A percentile compares a stretch with the other conserved stretches of the same genome.
Evolutionary conservation across 2,329 filamentous ascomycete genomes (phyloP).

Genomic region (Phyllachora maydis): DNA sequence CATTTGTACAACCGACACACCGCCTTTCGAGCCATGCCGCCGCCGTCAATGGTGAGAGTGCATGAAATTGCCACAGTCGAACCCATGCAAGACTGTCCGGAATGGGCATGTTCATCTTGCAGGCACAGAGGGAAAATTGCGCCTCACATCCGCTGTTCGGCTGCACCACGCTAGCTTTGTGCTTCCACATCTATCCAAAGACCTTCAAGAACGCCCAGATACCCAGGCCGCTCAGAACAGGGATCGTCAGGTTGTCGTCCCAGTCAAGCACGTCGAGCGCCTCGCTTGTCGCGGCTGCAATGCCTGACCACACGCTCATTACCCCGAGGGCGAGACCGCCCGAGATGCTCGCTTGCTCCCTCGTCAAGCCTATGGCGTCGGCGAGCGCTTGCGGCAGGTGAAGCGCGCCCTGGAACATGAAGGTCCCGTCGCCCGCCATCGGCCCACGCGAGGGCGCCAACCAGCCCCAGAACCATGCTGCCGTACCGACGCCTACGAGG

Average conservation of each 20-base stretch:
- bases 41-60: no score
- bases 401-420: constrained; percentile 66
- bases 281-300: constrained; percentile 76
- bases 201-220: constrained; percentile 83
- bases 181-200: constrained; percentile 35
- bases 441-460: constrained; percentile 49
- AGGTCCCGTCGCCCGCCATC: constrained; percentile 48
- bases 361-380: constrained; percentile 37
- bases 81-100: no score
- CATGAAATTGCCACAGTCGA: no score
- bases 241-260: constrained; percentile 97
- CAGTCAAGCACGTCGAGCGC: constrained; percentile 79
- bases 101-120: no score
- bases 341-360: constrained; percentile 36
- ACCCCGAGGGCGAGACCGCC: constrained; percentile 56
- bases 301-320: constrained; percentile 73
- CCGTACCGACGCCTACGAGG: constrained; percentile 61
- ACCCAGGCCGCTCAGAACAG: constrained; percentile 69
- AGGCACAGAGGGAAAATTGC: no score
- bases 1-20: no score
- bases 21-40: no score
- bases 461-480: constrained; percentile 74
- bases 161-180: neutral
- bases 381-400: constrained; percentile 42
- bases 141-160: neutral